Percentiles rank a stretch among this genome's conserved stretches.
phyloP scores from a whole-genome alignment of 257 asterid genomes.

The Lithospermum erythrorhizon region DNA sequence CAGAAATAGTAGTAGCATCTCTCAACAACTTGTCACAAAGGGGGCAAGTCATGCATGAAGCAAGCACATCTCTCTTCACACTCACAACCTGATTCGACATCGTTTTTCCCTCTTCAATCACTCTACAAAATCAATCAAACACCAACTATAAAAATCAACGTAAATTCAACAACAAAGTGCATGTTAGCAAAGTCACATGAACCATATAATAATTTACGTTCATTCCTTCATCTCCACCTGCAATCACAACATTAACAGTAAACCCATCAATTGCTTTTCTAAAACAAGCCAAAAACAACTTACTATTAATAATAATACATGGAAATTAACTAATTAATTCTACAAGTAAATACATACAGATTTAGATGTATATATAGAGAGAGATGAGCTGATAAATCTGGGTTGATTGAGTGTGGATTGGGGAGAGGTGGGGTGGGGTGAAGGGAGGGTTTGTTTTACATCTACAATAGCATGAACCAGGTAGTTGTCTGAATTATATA shows the following conservation, averaged over 20 bases:
- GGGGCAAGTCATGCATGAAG: constrained; percentile 99
- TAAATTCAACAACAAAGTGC: constrained; percentile 42
- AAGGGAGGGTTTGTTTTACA: background rate
- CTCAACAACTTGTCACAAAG: constrained; percentile 76
- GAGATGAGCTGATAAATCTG: constrained; percentile 27
- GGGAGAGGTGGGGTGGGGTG: constrained; percentile 5
- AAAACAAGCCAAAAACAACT: too few relatives aligned
- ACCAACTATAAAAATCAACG: background rate
- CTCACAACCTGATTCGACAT: constrained; percentile 88
- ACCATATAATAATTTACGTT: constrained; percentile 49
- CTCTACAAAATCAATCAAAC: background rate
- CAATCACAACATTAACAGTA: constrained; percentile 47
- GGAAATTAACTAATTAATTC: too few relatives aligned
- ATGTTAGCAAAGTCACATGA: constrained; percentile 41
- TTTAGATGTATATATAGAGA: background rate
- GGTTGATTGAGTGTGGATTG: constrained; percentile 13
- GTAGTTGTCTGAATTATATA: background rate
- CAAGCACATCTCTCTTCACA: constrained; percentile 61
- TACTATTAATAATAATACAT: too few relatives aligned
- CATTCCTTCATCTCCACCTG: constrained; percentile 31
- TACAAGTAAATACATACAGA: background rate
- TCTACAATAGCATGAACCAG: constrained; percentile 4
- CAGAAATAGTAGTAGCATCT: constrained; percentile 89
- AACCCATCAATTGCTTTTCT: constrained; percentile 4
- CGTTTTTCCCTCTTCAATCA: constrained; percentile 9